Evolutionary conservation across 768 basidiomycete genomes (phyloP), one percentile per base, ranked within the genome.

Genomic region (Dioszegia crocea): DNA sequence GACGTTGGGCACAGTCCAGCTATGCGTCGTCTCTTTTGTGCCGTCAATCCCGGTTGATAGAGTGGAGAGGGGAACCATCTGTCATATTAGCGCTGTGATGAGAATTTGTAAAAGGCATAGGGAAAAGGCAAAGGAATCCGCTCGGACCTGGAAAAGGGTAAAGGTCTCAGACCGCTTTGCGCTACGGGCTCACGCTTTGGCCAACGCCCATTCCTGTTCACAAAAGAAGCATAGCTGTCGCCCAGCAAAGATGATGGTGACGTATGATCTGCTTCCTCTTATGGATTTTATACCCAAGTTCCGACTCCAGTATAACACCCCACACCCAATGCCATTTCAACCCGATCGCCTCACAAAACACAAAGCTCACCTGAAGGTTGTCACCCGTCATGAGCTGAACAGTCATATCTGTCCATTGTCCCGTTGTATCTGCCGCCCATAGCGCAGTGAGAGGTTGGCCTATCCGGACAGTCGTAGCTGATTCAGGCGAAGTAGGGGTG

Each of bases 351-450:
- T 6, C 33, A 6, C 36, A 2, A 40, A 17, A 5, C 5, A 27
- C 24, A 36, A 21, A 41, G 23, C 51, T 53, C 23, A 53, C 51
- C 3, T 44, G 10, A 2, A 56, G 23, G 41, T 56, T 56, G 41
- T 56, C 54, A 21, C 54, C 54, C 2, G 54, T 56, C 51, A 53
- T 53, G 24, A 53, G 51, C 38, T 53, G 51, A 4, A 53, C 51
- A 29, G 51, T 53, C 51, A 47, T 56, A 43, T 56, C 44, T 21
- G 40, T 44, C 54, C 54, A 56, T 29, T 38, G 8, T 2, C 54
- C 54, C 19, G 54, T 56, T 9, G 54, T 56, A 56, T 56, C 54
- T 21, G 40, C 44, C n/a, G 40, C n/a, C 54, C 54, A 56, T 4
- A 56, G 41, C 12, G 54, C 54, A 56, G 41, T 45, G 16, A 56